Base-by-base conservation (phyloP, 768 basidiomycete genomes). In the Daedaleopsis nitida region DNA sequence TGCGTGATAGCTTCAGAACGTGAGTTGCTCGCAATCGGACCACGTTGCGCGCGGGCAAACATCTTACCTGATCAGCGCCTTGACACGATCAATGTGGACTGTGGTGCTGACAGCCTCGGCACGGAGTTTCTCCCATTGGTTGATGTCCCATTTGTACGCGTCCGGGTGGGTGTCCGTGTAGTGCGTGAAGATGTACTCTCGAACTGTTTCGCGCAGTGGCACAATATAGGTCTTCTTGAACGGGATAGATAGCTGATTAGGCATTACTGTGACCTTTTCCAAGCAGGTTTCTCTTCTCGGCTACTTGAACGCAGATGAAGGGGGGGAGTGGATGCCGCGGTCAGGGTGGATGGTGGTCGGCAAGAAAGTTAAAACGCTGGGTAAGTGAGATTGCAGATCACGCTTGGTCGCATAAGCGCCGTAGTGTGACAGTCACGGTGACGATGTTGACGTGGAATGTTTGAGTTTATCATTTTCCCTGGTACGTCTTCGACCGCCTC, bases 121-220 rank as follows among this genome's bases (percentile, higher is more conserved):
- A 43, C 94, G 80, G 53, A 95, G 75, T 2, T 74, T 69, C 53
- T 87, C 86, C 86, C 95, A 93, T 39, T 74, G 73, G 5, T 79
- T 81, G 52, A 96, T 85, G 72, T 97, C 96, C 69, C 80, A 80
- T 69, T 79, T 86, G 78, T 93, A 95, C 24, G 88, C 86, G 66
- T 96, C 93, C 2, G 94, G 93, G 68, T 95, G 91, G 37, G 86
- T 83, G 27, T 88, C 86, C 1, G 81, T 79, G 71, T 89, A 83
- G 42, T 82, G 73, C 3, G 71, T 67, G n/a, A 79, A 77, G 34
- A 96, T 87, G 73, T 93, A 93, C 44, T 78, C 78, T 39, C 86
- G 82, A 0, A 87, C 79, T 1, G 84, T 73, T 21, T 79, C 74
- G 27, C 80, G 81, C 64, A 94, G 76, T 39, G 83, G 78, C 45